These are phyloP conservation scores for Eucalyptus erythrocorys DNA, from an alignment of 345 rosid genomes.

Conservation along the genomic window DNA sequence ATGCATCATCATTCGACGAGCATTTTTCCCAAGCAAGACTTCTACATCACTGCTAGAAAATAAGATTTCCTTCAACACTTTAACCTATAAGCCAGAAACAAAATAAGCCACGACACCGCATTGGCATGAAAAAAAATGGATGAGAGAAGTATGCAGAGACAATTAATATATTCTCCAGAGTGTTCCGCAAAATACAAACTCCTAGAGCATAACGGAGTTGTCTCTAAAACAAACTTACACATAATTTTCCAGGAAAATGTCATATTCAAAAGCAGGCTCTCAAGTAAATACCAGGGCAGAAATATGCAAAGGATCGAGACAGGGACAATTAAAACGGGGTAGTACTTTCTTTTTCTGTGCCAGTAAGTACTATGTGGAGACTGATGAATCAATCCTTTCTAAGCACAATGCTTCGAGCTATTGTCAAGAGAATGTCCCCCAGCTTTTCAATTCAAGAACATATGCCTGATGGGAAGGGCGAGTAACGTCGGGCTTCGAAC, in stretches of 20 bases:
- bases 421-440: neutral
- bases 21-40: constrained; percentile 35
- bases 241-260: neutral
- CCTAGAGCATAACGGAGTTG: neutral
- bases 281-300: neutral
- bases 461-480: neutral
- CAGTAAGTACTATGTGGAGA: neutral
- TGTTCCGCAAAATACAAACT: neutral
- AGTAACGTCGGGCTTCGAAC: neutral
- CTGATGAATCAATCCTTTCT: neutral
- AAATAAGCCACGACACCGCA: constrained; percentile 22
- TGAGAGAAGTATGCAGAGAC: neutral
- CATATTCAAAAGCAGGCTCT: neutral
- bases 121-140: neutral
- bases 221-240: neutral
- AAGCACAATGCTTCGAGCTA: neutral
- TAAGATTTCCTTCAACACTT: constrained; percentile 66
- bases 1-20: constrained; percentile 61
- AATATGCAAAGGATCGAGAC: neutral
- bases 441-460: neutral
- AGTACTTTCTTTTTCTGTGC: neutral
- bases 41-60: constrained; percentile 59
- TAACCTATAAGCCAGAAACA: constrained; percentile 64
- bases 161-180: neutral
- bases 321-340: neutral